A percentile compares a stretch with the other conserved stretches of the same genome.
Conservation (phyloP, 306 rosid genomes). For the Casuarina glauca region DNA sequence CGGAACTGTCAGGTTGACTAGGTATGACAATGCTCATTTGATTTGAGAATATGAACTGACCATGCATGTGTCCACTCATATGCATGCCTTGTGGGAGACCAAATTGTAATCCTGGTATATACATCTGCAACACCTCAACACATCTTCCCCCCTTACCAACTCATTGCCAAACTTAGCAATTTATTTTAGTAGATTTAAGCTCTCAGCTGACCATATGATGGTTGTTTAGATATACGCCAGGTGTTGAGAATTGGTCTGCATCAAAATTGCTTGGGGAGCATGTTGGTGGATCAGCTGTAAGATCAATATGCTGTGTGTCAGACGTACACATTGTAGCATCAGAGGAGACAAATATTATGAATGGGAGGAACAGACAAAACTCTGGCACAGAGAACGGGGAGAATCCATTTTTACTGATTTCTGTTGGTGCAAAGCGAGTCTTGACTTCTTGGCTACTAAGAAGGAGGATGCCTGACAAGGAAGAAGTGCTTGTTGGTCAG, state of each 20-base stretch:
- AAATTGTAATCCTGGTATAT: too few species aligned
- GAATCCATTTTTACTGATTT: conserved; percentile 64
- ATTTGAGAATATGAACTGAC: conserved; percentile 5
- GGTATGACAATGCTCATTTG: conserved; percentile 49
- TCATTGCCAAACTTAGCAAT: background rate
- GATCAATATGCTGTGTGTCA: conserved; percentile 79
- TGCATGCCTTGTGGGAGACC: too few species aligned
- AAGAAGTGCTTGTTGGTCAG: conserved; percentile 30
- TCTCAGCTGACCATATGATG: conserved; percentile 24
- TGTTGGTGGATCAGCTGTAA: conserved; percentile 97
- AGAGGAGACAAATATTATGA: conserved; percentile 20
- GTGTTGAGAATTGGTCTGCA: conserved; percentile 62
- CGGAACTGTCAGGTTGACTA: conserved; percentile 92
- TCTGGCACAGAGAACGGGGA: conserved; percentile 43
- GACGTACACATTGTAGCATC: conserved; percentile 56
- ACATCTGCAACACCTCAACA: background rate
- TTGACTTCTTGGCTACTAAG: conserved; percentile 88
- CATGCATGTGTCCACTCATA: background rate
- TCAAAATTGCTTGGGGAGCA: conserved; percentile 96
- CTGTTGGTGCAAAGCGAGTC: conserved; percentile 97
- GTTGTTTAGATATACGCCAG: conserved; percentile 68
- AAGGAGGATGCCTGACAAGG: conserved; percentile 41
- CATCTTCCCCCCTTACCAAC: background rate
- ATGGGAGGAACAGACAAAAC: conserved; percentile 27
- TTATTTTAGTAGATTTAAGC: background rate